Conservation (phyloP, 1,284 basidiomycete genomes). For the Tilletia indica region DNA sequence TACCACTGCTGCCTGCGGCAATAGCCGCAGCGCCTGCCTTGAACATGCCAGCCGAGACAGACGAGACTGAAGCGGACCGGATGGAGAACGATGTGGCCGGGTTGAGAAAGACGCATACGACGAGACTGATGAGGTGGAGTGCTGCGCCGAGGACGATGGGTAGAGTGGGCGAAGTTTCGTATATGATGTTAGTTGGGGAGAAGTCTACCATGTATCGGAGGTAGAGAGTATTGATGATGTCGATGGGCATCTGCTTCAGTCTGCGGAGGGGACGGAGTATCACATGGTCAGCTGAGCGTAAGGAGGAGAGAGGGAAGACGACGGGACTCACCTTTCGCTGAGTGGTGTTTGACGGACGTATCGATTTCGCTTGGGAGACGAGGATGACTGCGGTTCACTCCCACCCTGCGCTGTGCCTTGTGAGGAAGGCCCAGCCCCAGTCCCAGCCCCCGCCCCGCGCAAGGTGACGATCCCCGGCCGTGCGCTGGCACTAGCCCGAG, state of each 20-base stretch:
- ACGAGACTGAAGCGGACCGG: neutral
- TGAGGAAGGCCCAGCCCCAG: too few species aligned
- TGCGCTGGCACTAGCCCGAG: neutral
- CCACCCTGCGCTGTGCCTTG: too few species aligned
- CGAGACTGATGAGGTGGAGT: constrained; percentile 10
- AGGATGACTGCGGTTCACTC: too few species aligned
- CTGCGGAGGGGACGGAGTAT: neutral
- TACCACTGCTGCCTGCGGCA: neutral
- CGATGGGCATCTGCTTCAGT: neutral
- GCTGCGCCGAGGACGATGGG: constrained; percentile 9
- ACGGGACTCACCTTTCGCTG: neutral
- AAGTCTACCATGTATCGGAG: constrained; percentile 18
- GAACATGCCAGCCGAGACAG: neutral
- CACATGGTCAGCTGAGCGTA: neutral
- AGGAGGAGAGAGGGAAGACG: neutral
- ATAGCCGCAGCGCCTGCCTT: neutral
- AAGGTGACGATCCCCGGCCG: neutral
- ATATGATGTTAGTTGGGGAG: neutral
- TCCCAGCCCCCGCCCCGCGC: neutral
- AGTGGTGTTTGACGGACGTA: neutral
- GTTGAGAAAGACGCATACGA: constrained; percentile 12
- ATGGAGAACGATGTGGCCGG: neutral
- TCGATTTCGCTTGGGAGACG: neutral
- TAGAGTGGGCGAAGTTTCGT: constrained; percentile 8
- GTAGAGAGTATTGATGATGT: constrained; percentile 1